A percentile compares a stretch with the other conserved stretches of the same genome.
Conservation (phyloP, 352 stramenopile species). For the Phytophthora sojae region DNA sequence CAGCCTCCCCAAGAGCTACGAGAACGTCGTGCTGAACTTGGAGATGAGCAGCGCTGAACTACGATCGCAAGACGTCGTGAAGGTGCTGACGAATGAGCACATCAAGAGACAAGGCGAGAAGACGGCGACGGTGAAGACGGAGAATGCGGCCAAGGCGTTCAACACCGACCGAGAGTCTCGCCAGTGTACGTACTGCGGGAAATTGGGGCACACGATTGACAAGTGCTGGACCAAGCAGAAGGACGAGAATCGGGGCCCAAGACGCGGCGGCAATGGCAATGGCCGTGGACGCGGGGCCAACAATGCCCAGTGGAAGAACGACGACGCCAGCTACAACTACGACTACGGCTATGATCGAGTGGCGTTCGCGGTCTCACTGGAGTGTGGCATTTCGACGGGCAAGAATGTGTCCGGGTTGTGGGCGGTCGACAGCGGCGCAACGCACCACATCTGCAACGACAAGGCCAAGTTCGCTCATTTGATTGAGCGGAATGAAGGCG, state of each 20-base stretch:
- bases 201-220: conserved; percentile 21
- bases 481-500: too few relatives aligned
- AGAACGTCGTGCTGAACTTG: too few relatives aligned
- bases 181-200: conserved; percentile 17
- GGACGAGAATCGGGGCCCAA: conserved; percentile 7
- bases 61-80: not conserved
- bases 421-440: too few relatives aligned
- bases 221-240: conserved; percentile 37
- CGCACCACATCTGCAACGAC: too few relatives aligned
- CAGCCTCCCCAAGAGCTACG: too few relatives aligned
- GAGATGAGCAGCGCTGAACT: too few relatives aligned
- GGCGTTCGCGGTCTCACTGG: conserved; percentile 23
- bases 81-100: conserved; percentile 31
- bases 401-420: too few relatives aligned
- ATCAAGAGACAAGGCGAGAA: conserved; percentile 25
- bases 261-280: too few relatives aligned
- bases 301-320: conserved; percentile 13
- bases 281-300: too few relatives aligned
- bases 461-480: too few relatives aligned
- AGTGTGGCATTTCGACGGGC: conserved; percentile 10
- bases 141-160: conserved; percentile 20
- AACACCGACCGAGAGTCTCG: conserved; percentile 17
- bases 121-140: conserved; percentile 13
- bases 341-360: too few relatives aligned
- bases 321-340: conserved; percentile 1